A percentile compares a stretch with the other conserved stretches of the same genome.
Conservation (phyloP, 495 filamentous ascomycete genomes). For the Xanthoparmelia taractica region DNA sequence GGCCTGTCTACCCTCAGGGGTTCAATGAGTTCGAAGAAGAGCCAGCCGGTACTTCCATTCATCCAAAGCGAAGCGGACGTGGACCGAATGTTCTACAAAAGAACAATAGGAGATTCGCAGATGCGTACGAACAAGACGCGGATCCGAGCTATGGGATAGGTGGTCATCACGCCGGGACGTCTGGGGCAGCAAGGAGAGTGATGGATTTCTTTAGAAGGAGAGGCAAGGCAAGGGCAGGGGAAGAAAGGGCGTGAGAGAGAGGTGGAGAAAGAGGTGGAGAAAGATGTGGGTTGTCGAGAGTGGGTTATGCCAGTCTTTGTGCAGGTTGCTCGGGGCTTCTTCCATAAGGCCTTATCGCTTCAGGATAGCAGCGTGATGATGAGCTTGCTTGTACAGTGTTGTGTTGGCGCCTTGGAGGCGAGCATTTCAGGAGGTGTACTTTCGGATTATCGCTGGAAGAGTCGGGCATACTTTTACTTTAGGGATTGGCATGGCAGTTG, state of each 20-base stretch:
- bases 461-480: not conserved
- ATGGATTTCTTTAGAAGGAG: conserved; percentile 97
- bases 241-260: conserved; percentile 34
- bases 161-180: conserved; percentile 68
- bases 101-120: conserved; percentile 73
- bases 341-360: conserved; percentile 12
- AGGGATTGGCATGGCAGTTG: conserved; percentile 4
- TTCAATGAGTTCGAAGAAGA: conserved; percentile 34
- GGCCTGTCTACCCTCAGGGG: conserved; percentile 36
- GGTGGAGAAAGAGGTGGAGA: not conserved
- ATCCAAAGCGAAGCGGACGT: conserved; percentile 38
- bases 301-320: not conserved
- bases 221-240: conserved; percentile 64
- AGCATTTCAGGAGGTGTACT: conserved; percentile 11
- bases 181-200: conserved; percentile 76
- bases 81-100: conserved; percentile 63
- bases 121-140: conserved; percentile 77
- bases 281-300: not conserved
- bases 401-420: conserved; percentile 13
- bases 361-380: conserved; percentile 18
- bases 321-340: conserved; percentile 12
- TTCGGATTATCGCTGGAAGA: conserved; percentile 7
- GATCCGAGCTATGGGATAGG: conserved; percentile 38
- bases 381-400: conserved; percentile 11
- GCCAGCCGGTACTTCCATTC: conserved; percentile 39